A percentile compares a stretch with the other conserved stretches of the same genome.
These are phyloP conservation scores for Teratosphaeria epicoccoides DNA, from an alignment of 2,329 filamentous ascomycete genomes.

Conservation along the genomic window DNA sequence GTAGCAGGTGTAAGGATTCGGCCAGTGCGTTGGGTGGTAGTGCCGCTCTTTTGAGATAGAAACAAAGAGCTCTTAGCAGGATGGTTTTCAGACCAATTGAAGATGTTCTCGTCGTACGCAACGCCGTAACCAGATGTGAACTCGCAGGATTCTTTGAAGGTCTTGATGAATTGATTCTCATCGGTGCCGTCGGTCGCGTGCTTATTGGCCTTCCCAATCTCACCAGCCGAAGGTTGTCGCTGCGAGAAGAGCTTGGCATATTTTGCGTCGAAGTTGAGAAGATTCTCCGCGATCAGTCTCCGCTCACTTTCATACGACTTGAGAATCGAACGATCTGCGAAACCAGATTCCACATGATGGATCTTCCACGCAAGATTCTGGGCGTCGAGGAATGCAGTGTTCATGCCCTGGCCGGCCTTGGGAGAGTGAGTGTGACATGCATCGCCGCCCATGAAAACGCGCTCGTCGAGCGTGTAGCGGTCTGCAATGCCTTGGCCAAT, in stretches of 20 bases:
- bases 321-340: slow-evolving; percentile 64
- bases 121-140: slow-evolving; percentile 91
- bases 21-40: slow-evolving; percentile 59
- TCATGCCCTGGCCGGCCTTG: slow-evolving; percentile 56
- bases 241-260: slow-evolving; percentile 87
- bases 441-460: slow-evolving; percentile 56
- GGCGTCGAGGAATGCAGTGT: slow-evolving; percentile 52
- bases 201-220: slow-evolving; percentile 61
- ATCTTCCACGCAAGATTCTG: slow-evolving; percentile 95
- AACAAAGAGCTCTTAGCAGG: slow-evolving; percentile 60
- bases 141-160: slow-evolving; percentile 83
- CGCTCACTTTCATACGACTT: slow-evolving; percentile 81
- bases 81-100: slow-evolving; percentile 74
- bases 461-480: slow-evolving; percentile 52
- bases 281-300: slow-evolving; percentile 70
- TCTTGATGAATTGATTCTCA: slow-evolving; percentile 75
- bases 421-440: slow-evolving; percentile 53
- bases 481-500: slow-evolving; percentile 58
- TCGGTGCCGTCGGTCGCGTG: slow-evolving; percentile 29
- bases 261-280: slow-evolving; percentile 76
- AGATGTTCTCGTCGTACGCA: slow-evolving; percentile 65
- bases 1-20: slow-evolving; percentile 66
- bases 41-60: slow-evolving; percentile 42
- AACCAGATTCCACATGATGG: slow-evolving; percentile 75
- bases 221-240: slow-evolving; percentile 58